A percentile compares a stretch with the other conserved stretches of the same genome.
Evolutionary conservation across 495 filamentous ascomycete species (phyloP).

Genomic region (Aspergillus incahuasiensis): DNA sequence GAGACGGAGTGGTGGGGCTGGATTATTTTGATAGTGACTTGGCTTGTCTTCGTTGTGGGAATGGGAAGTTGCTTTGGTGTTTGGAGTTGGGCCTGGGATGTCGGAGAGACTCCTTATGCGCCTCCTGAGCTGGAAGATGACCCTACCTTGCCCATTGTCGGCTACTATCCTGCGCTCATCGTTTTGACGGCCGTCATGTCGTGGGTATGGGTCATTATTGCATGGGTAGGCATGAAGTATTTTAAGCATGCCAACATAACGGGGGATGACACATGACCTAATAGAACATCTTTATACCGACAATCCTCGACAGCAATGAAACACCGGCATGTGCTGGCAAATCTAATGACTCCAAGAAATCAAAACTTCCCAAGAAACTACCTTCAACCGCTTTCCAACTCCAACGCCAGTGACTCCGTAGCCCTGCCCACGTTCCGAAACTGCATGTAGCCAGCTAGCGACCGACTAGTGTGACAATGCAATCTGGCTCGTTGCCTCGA

Average conservation of each 20-base stretch:
- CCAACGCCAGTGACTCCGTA: slow-evolving; percentile 9
- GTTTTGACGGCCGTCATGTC: slow-evolving; percentile 93
- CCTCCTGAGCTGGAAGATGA: slow-evolving; percentile 92
- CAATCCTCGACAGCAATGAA: not conserved
- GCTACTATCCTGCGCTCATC: slow-evolving; percentile 93
- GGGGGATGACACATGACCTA: slow-evolving; percentile 47
- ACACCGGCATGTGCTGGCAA: not conserved
- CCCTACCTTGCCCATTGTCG: slow-evolving; percentile 86
- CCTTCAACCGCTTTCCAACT: slow-evolving; percentile 1
- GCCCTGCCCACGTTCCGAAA: not conserved
- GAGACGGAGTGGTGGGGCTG: slow-evolving; percentile 98
- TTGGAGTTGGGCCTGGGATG: slow-evolving; percentile 99
- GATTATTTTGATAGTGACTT: slow-evolving; percentile 83
- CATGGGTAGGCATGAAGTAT: slow-evolving; percentile 99
- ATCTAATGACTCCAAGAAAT: slow-evolving; percentile 2
- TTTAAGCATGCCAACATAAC: slow-evolving; percentile 93
- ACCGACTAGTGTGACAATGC: slow-evolving; percentile 17
- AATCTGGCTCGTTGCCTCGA: slow-evolving; percentile 16
- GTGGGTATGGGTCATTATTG: slow-evolving; percentile 96
- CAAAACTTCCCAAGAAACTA: not conserved
- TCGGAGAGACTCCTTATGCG: slow-evolving; percentile 91
- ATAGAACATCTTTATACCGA: not conserved
- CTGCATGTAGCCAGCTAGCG: not conserved
- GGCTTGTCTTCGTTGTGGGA: slow-evolving; percentile 90
- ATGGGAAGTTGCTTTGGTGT: slow-evolving; percentile 95